A percentile compares a stretch with the other conserved stretches of the same genome.
These are phyloP conservation scores for Ceratocystis variospora DNA, from an alignment of 2,329 filamentous ascomycete species.

Conservation along the genomic window DNA sequence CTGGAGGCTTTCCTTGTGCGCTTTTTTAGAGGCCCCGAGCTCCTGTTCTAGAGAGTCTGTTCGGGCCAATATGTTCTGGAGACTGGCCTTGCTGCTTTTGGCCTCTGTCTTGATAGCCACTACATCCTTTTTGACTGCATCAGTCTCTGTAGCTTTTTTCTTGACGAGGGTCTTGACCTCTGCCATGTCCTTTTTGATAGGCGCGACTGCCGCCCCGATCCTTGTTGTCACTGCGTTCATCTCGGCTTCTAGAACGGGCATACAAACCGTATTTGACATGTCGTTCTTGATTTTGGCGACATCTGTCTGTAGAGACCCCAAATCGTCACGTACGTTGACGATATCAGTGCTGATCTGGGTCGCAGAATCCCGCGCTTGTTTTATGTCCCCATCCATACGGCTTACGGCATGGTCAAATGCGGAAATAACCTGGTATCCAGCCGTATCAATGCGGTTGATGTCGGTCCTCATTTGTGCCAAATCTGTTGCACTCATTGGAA, in stretches of 20 bases:
- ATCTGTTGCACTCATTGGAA: slow-evolving; percentile 5
- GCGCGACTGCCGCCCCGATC: not conserved
- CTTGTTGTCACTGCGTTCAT: not conserved
- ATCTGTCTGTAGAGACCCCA: slow-evolving; percentile 24
- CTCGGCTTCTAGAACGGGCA: not conserved
- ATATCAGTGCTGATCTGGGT: slow-evolving; percentile 23
- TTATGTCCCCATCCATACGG: slow-evolving; percentile 27
- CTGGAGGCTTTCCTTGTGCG: slow-evolving; percentile 22
- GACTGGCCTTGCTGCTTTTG: not conserved
- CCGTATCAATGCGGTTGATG: slow-evolving; percentile 28
- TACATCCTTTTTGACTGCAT: not conserved
- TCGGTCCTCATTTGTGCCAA: slow-evolving; percentile 21
- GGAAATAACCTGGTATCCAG: slow-evolving; percentile 28
- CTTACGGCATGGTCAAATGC: slow-evolving; percentile 27
- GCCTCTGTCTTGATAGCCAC: not conserved
- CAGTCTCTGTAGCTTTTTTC: not conserved
- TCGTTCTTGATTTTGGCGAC: slow-evolving; percentile 20
- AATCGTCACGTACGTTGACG: slow-evolving; percentile 21
- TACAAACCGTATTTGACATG: not conserved
- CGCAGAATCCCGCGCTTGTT: slow-evolving; percentile 25
- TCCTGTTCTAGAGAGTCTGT: slow-evolving; percentile 19
- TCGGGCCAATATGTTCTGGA: not conserved
- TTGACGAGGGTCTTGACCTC: slow-evolving; percentile 1
- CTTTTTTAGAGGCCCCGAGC: slow-evolving; percentile 22
- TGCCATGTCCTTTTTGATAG: slow-evolving; percentile 1